phyloP scores from a whole-genome alignment of 129 eudicot species.

The Lactuca saligna region DNA sequence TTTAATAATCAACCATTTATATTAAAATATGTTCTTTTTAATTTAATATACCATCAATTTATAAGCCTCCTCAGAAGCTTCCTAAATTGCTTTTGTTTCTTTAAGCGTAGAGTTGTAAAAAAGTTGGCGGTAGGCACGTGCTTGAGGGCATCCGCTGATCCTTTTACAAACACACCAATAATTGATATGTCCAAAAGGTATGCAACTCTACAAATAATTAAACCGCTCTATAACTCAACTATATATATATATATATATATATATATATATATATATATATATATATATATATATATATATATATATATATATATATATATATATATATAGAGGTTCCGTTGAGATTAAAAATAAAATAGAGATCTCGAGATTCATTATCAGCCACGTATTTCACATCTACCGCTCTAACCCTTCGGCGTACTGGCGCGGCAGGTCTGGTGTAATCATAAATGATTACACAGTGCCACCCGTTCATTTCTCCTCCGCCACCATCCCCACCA shows the following conservation, averaged over 20 bases:
- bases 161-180: slow-evolving; percentile 36
- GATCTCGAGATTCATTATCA: too few species aligned
- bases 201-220: slow-evolving; percentile 22
- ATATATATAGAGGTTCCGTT: too few species aligned
- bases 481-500: too few species aligned
- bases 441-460: too few species aligned
- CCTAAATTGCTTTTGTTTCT: slow-evolving; percentile 29
- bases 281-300: too few species aligned
- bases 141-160: slow-evolving; percentile 30
- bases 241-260: not conserved
- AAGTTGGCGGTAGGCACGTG: slow-evolving; percentile 42
- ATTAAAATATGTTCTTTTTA: not conserved
- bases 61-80: slow-evolving; percentile 25
- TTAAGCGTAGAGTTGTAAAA: slow-evolving; percentile 27
- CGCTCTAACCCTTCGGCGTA: too few species aligned
- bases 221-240: slow-evolving; percentile 14
- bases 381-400: too few species aligned
- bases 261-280: too few species aligned
- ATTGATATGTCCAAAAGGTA: slow-evolving; percentile 28
- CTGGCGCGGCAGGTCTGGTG: too few species aligned
- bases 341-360: too few species aligned
- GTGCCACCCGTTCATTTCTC: too few species aligned
- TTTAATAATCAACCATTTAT: not conserved
- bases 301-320: too few species aligned
- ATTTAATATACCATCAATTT: not conserved